Evolutionary conservation across 2,329 filamentous ascomycete species (phyloP).

Genomic region (Xylaria multiplex): DNA sequence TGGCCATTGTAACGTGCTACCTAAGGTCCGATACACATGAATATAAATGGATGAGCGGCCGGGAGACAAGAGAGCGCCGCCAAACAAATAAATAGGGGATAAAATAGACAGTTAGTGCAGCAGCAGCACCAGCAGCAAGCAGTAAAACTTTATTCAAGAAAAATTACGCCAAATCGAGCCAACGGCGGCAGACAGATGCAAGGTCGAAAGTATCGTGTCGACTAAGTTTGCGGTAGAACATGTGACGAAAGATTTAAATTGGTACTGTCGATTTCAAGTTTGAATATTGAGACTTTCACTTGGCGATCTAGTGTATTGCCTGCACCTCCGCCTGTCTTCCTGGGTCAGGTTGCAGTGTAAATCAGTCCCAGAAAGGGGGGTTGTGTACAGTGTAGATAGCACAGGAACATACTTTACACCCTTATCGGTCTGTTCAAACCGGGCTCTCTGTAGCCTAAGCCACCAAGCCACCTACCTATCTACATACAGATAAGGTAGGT

Average conservation of each 20-base stretch:
- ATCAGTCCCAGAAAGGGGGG: constrained; percentile 10
- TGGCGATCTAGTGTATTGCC: constrained; percentile 7
- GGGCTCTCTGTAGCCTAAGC: too few species aligned
- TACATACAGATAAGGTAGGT: too few species aligned
- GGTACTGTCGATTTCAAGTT: constrained; percentile 30
- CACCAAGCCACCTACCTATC: too few species aligned
- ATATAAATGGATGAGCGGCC: constrained; percentile 32
- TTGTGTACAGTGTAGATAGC: not conserved
- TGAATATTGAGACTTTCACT: constrained; percentile 15
- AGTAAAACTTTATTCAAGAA: constrained; percentile 18
- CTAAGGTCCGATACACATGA: constrained; percentile 44
- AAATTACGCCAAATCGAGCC: constrained; percentile 6
- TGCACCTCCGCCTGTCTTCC: not conserved
- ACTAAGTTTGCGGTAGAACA: constrained; percentile 23
- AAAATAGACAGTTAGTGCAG: not conserved
- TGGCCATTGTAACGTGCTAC: constrained; percentile 71
- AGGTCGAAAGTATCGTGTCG: constrained; percentile 16
- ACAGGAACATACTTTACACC: not conserved
- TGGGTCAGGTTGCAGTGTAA: too few species aligned
- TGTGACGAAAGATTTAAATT: constrained; percentile 22
- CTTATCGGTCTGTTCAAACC: too few species aligned
- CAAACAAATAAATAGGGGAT: constrained; percentile 15
- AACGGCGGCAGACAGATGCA: constrained; percentile 12
- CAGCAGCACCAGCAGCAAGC: not conserved
- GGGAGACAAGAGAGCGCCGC: not conserved